Evolutionary conservation across 495 filamentous ascomycete genomes (phyloP).

Genomic region (Niebla homalea): DNA sequence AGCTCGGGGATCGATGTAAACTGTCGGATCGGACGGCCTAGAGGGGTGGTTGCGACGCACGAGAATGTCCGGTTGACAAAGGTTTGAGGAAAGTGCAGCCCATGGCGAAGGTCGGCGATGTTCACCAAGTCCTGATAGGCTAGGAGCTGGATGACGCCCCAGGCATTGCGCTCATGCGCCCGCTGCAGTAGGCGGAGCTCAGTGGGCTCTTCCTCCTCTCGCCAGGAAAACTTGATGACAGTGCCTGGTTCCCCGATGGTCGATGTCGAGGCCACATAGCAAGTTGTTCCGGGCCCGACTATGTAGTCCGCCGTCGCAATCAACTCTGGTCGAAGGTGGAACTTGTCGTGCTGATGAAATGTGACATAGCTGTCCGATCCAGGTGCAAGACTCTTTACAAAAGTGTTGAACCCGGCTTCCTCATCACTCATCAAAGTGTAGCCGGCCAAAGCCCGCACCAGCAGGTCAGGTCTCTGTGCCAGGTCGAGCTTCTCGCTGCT

Average conservation of each 20-base stretch:
- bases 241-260: constrained; percentile 12
- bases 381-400: constrained; percentile 11
- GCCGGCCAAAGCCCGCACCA: constrained; percentile 18
- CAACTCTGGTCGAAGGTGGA: background rate
- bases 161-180: constrained; percentile 14
- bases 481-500: constrained; percentile 26
- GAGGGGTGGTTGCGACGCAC: constrained; percentile 2
- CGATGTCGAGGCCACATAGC: constrained; percentile 14
- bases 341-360: background rate
- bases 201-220: constrained; percentile 16
- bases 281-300: constrained; percentile 5
- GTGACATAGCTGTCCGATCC: background rate
- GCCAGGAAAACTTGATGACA: constrained; percentile 22
- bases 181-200: constrained; percentile 18
- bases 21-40: constrained; percentile 14
- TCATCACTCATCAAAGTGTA: constrained; percentile 21
- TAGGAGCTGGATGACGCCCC: constrained; percentile 13
- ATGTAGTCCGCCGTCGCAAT: background rate
- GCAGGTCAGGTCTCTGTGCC: constrained; percentile 19
- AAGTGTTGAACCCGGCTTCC: constrained; percentile 20
- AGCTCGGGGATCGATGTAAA: constrained; percentile 19
- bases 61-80: background rate
- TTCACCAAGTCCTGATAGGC: constrained; percentile 15
- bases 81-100: constrained; percentile 4
- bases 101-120: constrained; percentile 12